Evolutionary conservation across 257 asterid genomes (phyloP).

Genomic region (Datura wrightii): DNA sequence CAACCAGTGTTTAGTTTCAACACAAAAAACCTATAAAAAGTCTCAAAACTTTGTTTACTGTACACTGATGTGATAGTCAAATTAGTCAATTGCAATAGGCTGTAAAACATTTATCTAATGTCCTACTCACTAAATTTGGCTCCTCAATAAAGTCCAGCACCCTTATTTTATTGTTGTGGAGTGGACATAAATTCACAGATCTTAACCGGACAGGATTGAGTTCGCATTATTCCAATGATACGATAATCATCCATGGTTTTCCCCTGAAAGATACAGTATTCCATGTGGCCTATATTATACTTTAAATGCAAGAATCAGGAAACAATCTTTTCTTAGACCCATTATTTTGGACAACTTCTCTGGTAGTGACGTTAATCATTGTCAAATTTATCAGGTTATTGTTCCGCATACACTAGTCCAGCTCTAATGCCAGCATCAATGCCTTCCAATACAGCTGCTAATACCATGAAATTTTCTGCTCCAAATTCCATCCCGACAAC

Average conservation of each 20-base stretch:
- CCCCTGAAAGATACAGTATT: not conserved
- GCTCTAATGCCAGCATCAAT: slow-evolving; percentile 51
- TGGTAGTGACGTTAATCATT: not conserved
- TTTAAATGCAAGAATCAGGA: not conserved
- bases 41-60: not conserved
- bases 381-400: slow-evolving; percentile 51
- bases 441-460: slow-evolving; percentile 35
- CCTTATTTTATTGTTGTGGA: not conserved
- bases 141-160: not conserved
- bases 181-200: not conserved
- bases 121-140: not conserved
- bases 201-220: not conserved
- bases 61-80: not conserved
- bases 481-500: slow-evolving; percentile 44
- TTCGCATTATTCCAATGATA: not conserved
- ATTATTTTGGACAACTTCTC: not conserved
- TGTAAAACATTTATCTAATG: not conserved
- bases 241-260: not conserved
- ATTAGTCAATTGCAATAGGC: not conserved
- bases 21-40: not conserved
- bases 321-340: not conserved
- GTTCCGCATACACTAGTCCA: slow-evolving; percentile 52
- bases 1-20: not conserved
- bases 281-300: not conserved
- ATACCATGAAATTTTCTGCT: slow-evolving; percentile 46